Base-by-base conservation (phyloP, 345 rosid genomes). In the Jatropha curcas region DNA sequence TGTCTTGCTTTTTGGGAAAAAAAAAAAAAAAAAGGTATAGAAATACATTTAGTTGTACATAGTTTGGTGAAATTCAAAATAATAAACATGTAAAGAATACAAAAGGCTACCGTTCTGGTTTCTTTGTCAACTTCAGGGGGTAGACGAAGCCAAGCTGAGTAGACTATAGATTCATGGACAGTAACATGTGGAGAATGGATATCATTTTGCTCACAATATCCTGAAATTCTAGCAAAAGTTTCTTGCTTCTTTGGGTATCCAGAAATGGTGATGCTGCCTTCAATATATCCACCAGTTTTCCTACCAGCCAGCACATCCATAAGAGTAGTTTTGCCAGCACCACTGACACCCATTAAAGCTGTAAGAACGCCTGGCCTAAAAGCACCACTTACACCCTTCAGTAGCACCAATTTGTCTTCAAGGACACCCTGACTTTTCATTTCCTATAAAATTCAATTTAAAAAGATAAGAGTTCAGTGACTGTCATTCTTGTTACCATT, bases 251-350 rank as follows among this genome's bases (percentile, higher is more conserved):
- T 91, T 2, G 86, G 90, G 70, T 80, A 89, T 30, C 96, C 96
- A 3, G 96, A 91, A 73, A 91, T 76, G 33, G 76, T 83, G 64
- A 91, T 87, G 72, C 74, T 75, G 22, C 96, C 96, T 30, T 86
- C 89, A 7, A 88, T 83, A 63, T 86, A 87, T 39, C 96, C 93
- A 56, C 91, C 92, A n/a, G 90, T 87, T 81, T 91, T 91, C 60
- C 93, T 83, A 64, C 96, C 96, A 31, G 96, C 92, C 22, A 90
- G 77, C 62, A 90, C 93, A 83, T 90, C 96, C 96, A 90, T 89
- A 62, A 90, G 53, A 67, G 96, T 90, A 24, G 96, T 89, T 82
- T 90, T 90, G 1, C 96, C 96, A 12, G 96, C 93, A 3, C 93
- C 93, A 31, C 89, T 85, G 31, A 87, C 89, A 57, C 90, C 92